phyloP scores from a whole-genome alignment of 2,329 filamentous ascomycete genomes.

The Colletotrichum paranaense region DNA sequence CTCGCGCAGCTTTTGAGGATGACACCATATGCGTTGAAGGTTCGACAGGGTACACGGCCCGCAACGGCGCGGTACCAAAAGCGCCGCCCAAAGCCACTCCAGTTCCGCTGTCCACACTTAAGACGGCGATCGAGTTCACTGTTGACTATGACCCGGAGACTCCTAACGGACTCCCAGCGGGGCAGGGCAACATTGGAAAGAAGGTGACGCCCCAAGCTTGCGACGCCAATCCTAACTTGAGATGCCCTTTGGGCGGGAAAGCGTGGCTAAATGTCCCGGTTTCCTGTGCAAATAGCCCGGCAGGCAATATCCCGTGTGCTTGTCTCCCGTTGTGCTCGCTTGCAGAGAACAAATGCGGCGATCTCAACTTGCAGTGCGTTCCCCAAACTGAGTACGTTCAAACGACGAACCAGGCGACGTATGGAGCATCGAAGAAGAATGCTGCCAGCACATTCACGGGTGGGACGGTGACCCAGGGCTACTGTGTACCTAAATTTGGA shows the following conservation, averaged over 20 bases:
- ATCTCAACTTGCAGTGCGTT: neutral
- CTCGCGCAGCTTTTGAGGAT: constrained; percentile 30
- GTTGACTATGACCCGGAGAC: neutral
- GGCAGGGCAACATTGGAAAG: neutral
- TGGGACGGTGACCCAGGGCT: neutral
- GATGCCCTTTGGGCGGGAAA: neutral
- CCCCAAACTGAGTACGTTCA: neutral
- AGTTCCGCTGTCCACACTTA: neutral
- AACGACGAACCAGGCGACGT: neutral
- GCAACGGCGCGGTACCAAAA: neutral
- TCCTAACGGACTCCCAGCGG: constrained; percentile 1
- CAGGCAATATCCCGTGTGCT: neutral
- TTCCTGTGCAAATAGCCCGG: no score
- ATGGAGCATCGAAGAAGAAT: neutral
- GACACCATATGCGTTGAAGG: constrained; percentile 14
- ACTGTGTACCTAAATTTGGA: constrained; percentile 2
- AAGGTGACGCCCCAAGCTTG: neutral
- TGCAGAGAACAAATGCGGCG: neutral
- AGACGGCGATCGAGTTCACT: neutral
- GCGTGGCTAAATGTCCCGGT: neutral
- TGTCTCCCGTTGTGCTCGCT: neutral
- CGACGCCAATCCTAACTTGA: neutral
- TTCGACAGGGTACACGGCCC: constrained; percentile 16
- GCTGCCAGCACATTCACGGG: neutral
- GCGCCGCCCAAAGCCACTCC: neutral